phyloP scores from a whole-genome alignment of 1,284 basidiomycete genomes.

The Malassezia dermatis region DNA sequence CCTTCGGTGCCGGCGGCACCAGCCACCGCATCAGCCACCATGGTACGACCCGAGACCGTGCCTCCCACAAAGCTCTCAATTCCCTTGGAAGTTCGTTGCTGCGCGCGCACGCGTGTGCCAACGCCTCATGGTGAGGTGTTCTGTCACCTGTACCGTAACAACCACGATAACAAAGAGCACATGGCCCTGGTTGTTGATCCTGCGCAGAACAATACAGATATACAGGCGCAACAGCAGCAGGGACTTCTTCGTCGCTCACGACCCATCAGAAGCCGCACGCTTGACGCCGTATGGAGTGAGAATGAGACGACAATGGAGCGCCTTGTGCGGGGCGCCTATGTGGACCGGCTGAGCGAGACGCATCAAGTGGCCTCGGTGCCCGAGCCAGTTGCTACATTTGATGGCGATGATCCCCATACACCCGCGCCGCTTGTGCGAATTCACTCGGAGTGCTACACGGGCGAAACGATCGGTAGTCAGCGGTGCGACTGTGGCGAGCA shows the following conservation, averaged over 20 bases:
- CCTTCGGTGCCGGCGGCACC: neutral
- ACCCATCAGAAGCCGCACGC: conserved; percentile 64
- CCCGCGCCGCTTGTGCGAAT: conserved; percentile 75
- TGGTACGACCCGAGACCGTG: neutral
- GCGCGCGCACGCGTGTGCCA: conserved; percentile 91
- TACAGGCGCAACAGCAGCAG: conserved; percentile 20
- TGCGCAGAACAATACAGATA: conserved; percentile 30
- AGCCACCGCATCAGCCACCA: neutral
- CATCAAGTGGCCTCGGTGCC: conserved; percentile 54
- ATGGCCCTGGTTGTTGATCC: conserved; percentile 86
- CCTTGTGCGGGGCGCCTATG: conserved; percentile 83
- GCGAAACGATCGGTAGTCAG: conserved; percentile 95
- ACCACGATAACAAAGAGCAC: conserved; percentile 80
- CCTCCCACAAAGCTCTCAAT: conserved; percentile 25
- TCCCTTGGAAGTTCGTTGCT: conserved; percentile 59
- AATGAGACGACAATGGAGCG: conserved; percentile 87
- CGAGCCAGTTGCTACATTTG: conserved; percentile 20
- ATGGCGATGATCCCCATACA: conserved; percentile 12
- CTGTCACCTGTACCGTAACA: conserved; percentile 82
- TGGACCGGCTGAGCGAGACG: conserved; percentile 63
- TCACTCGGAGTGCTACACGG: conserved; percentile 97
- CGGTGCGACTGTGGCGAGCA: conserved; percentile 99
- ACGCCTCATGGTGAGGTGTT: conserved; percentile 90
- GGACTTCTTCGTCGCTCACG: neutral
- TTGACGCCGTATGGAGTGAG: conserved; percentile 76